Conservation (phyloP, 495 filamentous ascomycete species). For the Penicillium longicatenatum region DNA sequence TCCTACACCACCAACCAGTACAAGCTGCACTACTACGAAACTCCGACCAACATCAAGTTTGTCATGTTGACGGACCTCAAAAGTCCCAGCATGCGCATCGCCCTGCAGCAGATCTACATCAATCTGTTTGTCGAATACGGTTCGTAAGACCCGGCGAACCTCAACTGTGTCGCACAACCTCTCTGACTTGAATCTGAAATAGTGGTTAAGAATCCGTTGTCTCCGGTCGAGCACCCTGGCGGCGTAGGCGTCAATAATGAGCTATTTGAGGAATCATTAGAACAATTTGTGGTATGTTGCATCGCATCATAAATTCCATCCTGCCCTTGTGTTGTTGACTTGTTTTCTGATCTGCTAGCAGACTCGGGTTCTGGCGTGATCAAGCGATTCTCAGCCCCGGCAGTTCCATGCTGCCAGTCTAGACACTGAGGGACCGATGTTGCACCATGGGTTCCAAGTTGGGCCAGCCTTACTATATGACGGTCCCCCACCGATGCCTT, state of each 20-base stretch:
- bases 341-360: conserved; percentile 32
- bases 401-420: neutral
- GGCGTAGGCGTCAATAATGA: conserved; percentile 91
- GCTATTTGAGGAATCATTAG: conserved; percentile 88
- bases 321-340: conserved; percentile 14
- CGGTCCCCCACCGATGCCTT: neutral
- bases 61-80: conserved; percentile 94
- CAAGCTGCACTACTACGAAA: conserved; percentile 99
- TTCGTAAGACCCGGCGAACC: conserved; percentile 38
- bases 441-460: neutral
- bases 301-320: conserved; percentile 3
- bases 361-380: conserved; percentile 43
- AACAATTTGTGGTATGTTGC: conserved; percentile 71
- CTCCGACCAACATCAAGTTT: conserved; percentile 90
- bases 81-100: conserved; percentile 85
- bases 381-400: neutral
- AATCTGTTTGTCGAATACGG: conserved; percentile 96
- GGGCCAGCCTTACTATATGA: neutral
- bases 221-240: conserved; percentile 84
- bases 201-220: conserved; percentile 95
- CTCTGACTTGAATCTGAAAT: conserved; percentile 12
- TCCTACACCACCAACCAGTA: conserved; percentile 89
- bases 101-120: conserved; percentile 97
- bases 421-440: neutral
- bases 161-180: neutral